Evolutionary conservation across 1,139 yeast genomes (phyloP), one percentile per base, ranked within the genome.

Genomic region (Suhomyces choctaworum): DNA sequence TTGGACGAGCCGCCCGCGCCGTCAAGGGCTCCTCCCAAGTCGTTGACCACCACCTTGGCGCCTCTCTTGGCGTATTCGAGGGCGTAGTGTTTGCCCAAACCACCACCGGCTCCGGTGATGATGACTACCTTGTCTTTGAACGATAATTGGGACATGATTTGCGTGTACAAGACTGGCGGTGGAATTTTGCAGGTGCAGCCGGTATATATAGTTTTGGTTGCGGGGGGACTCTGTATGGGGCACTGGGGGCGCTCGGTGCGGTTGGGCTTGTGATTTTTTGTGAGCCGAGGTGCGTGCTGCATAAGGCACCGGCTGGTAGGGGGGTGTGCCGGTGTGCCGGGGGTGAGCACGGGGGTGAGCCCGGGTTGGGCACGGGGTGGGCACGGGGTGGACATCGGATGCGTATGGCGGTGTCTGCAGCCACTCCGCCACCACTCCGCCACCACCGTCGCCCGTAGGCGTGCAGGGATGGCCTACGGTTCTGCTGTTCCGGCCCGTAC

Each of bases 41-140:
- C 97, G 59, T 92, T 92, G 10, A 92, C 97, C 31, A 92, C 96
- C 31, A 82, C 84, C 56, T 79, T 81, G 46, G 97, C 98, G 29
- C 97, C 97, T 53, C 96, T 73, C 45, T 80, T 71, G 35, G 96
- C 97, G 62, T 76, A 90, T 51, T 83, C 90, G 25, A 87, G 66
- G 15, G 97, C 95, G 62, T 92, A 92, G 36, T 81, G 81, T 56
- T 76, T 84, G 26, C 98, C 98, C 34, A 92, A 76, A 25, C 97
- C 98, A 51, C 97, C 97, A 47, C 98, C 98, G 34, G 97, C 95
- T 30, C 97, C 98, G 40, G 97, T 92, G 60, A 92, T 81, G 45
- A 89, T 78, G 22, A 88, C 97, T 33, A 89, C 97, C 59, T 84
- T 81, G 54, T 80, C 88, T 52, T 85, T 83, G 54, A 81, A 87